phyloP scores from a whole-genome alignment of 192 early-diverging fungal species.

The Umbelopsis sp. region DNA sequence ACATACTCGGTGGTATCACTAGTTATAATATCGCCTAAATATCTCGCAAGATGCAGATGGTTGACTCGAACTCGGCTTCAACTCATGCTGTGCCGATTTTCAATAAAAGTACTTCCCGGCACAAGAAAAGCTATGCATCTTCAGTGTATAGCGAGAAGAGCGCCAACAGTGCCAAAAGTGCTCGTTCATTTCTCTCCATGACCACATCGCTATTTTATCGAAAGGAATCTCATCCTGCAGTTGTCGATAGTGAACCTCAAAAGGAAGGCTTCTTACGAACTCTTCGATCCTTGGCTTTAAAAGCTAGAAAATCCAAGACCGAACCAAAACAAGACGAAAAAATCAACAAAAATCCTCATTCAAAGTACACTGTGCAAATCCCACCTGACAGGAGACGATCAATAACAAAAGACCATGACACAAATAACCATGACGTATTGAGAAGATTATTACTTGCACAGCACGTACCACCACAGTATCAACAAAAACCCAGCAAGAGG shows the following conservation, averaged over 20 bases:
- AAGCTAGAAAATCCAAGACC: slow-evolving; percentile 10
- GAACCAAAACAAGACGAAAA: neutral
- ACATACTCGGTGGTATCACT: neutral
- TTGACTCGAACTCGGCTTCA: neutral
- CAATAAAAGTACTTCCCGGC: neutral
- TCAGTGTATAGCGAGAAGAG: slow-evolving; percentile 39
- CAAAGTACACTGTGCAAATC: neutral
- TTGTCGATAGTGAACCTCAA: neutral
- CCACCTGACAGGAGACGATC: slow-evolving; percentile 4
- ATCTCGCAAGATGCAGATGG: slow-evolving; percentile 3
- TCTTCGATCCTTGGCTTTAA: neutral
- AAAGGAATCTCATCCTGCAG: slow-evolving; percentile 1
- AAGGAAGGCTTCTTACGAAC: slow-evolving; percentile 2
- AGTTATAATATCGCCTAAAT: neutral
- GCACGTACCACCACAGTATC: neutral
- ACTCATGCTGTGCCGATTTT: slow-evolving; percentile 13
- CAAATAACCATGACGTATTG: slow-evolving; percentile 10
- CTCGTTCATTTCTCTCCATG: slow-evolving; percentile 30
- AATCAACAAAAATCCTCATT: slow-evolving; percentile 3
- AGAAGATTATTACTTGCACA: neutral
- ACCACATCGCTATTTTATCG: neutral
- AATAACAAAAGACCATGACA: slow-evolving; percentile 17
- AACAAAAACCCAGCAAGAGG: neutral
- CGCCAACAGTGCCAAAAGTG: slow-evolving; percentile 32
- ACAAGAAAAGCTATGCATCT: slow-evolving; percentile 26